Base-by-base conservation (phyloP, 768 basidiomycete genomes). In the Tricholoma saponaceum region DNA sequence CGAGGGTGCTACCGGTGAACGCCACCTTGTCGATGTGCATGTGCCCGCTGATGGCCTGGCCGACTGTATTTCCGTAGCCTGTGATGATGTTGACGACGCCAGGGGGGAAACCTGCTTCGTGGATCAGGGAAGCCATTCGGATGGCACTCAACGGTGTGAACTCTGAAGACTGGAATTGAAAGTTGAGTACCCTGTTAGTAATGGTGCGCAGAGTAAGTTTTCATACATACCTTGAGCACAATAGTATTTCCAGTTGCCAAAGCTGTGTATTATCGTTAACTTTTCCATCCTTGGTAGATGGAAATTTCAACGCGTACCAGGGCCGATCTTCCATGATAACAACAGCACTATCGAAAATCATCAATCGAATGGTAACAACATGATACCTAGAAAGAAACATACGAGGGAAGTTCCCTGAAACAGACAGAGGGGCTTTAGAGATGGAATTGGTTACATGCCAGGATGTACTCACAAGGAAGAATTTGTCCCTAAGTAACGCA, bases 181-280 rank as follows among this genome's bases (percentile, higher is more conserved):
- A 6, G 28, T 13, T 46, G 8, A 25, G 44, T 12, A 16, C 12
- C 0, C 13, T 8, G 20, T n/a, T 39, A 12, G 35, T 13, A 37
- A 37, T 14, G 30, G 30, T 9, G n/a, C n/a, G 7, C 30, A 10
- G 30, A 37, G 35, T 35, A 4, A 16, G 4, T 1, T 14, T 35
- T 16, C 16, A 2, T 37, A 16, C 13, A 16, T 9, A 72, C 72
- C 69, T 82, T 95, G 66, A 94, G 74, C 57, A 95, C 77, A 60
- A 94, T 76, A 3, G 82, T 74, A 71, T 92, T 92, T 47, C 92
- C 92, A 0, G 86, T 86, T 0, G 92, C 92, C 23, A 95, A 77
- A 1, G 93, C 90, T 66, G 47, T 12, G 83, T 80, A n/a, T 8
- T 20, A 51, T 23, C 41, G 50, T 64, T 23, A 59, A 25, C 4